Evolutionary conservation across 2,329 filamentous ascomycete species (phyloP).

Genomic region (Apiospora aurea): DNA sequence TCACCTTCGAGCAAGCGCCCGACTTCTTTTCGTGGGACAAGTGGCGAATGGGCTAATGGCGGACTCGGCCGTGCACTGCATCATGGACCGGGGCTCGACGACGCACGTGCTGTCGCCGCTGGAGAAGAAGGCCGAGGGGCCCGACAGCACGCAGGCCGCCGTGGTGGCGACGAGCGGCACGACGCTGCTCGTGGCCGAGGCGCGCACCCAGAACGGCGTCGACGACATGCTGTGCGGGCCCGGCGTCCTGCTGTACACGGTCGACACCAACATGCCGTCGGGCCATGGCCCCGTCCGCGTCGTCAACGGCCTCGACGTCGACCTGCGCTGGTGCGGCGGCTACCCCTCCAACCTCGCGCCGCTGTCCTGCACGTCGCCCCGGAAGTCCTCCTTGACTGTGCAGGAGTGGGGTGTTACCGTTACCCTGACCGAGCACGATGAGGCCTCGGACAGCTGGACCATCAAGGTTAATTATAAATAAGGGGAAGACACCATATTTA

Average conservation of each 20-base stretch:
- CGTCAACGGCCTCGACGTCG: background rate
- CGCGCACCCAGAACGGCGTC: conserved; percentile 9
- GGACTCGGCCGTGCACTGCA: conserved; percentile 6
- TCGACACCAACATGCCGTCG: background rate
- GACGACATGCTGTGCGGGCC: background rate
- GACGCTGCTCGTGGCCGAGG: conserved; percentile 8
- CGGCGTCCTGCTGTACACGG: conserved; percentile 21
- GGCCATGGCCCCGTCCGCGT: conserved; percentile 16
- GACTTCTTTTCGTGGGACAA: conserved; percentile 12
- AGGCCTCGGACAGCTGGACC: background rate
- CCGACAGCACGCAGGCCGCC: background rate
- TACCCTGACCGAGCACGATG: conserved; percentile 4
- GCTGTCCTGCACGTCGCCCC: background rate
- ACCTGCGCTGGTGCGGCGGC: background rate
- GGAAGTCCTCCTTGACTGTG: background rate
- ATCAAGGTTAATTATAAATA: conserved; percentile 18
- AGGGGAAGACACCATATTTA: background rate
- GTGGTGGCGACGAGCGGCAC: background rate
- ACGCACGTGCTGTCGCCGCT: conserved; percentile 10
- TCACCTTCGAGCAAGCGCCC: background rate
- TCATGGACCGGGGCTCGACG: background rate
- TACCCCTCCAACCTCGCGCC: background rate
- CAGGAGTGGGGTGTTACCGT: conserved; percentile 6
- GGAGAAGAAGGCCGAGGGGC: background rate
- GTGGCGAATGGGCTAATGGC: conserved; percentile 14